Percentiles rank a stretch among this genome's conserved stretches.
phyloP scores from a whole-genome alignment of 2,329 filamentous ascomycete species.

The Scopulariopsis brevicaulis region DNA sequence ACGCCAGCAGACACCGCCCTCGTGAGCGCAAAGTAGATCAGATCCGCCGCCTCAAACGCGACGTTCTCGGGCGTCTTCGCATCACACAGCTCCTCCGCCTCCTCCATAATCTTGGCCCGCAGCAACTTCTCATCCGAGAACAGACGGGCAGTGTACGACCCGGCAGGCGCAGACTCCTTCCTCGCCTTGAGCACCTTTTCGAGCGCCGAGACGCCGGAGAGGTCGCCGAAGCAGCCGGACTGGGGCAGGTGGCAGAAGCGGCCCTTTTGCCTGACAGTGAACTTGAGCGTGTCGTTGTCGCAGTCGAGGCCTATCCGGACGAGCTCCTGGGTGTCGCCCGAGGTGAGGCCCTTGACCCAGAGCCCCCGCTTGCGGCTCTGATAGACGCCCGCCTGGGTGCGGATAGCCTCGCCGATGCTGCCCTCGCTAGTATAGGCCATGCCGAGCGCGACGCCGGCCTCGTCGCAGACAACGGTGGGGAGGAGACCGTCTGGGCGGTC shows the following conservation, averaged over 20 bases:
- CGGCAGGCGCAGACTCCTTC: conserved; percentile 70
- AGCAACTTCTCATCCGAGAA: conserved; percentile 88
- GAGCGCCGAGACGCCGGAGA: conserved; percentile 69
- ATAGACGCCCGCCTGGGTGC: conserved; percentile 73
- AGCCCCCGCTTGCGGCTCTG: conserved; percentile 91
- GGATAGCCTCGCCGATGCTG: conserved; percentile 77
- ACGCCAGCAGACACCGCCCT: conserved; percentile 82
- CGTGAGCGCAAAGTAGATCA: conserved; percentile 91
- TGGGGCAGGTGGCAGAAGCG: conserved; percentile 92
- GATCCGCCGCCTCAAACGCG: conserved; percentile 87
- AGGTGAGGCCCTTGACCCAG: conserved; percentile 94
- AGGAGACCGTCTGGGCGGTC: conserved; percentile 78
- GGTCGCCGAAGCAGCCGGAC: conserved; percentile 82
- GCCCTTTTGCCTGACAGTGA: conserved; percentile 81
- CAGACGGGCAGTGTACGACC: conserved; percentile 86
- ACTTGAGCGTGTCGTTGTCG: conserved; percentile 84
- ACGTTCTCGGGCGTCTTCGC: conserved; percentile 73
- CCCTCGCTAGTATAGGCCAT: conserved; percentile 91
- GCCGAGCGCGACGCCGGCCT: conserved; percentile 72
- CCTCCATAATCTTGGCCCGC: conserved; percentile 95
- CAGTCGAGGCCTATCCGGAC: conserved; percentile 80
- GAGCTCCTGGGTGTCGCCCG: conserved; percentile 86
- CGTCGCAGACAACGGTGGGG: conserved; percentile 84
- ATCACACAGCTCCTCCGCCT: conserved; percentile 88
- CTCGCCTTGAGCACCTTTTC: conserved; percentile 78